Evolutionary conservation across 148 eudicot species (phyloP).

Genomic region (Bassia scoparia): DNA sequence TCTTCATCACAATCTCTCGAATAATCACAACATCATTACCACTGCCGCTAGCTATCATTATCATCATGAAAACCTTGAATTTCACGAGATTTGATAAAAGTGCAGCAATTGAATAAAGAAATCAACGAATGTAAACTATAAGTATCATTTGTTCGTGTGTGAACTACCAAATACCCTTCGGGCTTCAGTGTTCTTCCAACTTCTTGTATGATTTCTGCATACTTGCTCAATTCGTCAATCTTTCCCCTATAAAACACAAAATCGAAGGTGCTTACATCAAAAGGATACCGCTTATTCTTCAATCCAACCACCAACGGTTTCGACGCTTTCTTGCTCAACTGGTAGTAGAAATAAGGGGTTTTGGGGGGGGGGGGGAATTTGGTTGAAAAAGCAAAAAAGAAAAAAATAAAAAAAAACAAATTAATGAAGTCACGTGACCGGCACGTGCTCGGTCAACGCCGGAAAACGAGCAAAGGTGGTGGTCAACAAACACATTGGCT

Average conservation of each 20-base stretch:
- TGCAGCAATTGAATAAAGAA: constrained; percentile 76
- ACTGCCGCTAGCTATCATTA: constrained; percentile 17
- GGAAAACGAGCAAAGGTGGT: too few species aligned
- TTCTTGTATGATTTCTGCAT: constrained; percentile 42
- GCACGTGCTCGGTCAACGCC: too few species aligned
- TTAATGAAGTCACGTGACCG: too few species aligned
- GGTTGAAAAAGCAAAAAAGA: too few species aligned
- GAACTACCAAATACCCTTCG: constrained; percentile 83
- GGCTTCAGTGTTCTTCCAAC: constrained; percentile 56
- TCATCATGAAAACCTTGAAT: constrained; percentile 40
- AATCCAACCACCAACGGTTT: constrained; percentile 54
- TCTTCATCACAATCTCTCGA: constrained; percentile 75
- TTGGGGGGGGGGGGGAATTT: too few species aligned
- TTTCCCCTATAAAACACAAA: constrained; percentile 49
- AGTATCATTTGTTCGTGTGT: constrained; percentile 57
- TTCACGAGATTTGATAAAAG: constrained; percentile 51
- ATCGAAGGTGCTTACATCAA: constrained; percentile 41
- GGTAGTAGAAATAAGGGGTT: too few species aligned
- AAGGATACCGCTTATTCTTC: constrained; percentile 37
- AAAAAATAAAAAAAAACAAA: too few species aligned
- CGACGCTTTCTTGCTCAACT: constrained; percentile 46
- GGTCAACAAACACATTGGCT: too few species aligned
- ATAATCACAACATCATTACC: constrained; percentile 13
- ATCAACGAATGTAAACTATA: constrained; percentile 84
- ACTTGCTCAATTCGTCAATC: constrained; percentile 33